phyloP scores from a whole-genome alignment of 306 rosid genomes.

The Quercus bicolor region DNA sequence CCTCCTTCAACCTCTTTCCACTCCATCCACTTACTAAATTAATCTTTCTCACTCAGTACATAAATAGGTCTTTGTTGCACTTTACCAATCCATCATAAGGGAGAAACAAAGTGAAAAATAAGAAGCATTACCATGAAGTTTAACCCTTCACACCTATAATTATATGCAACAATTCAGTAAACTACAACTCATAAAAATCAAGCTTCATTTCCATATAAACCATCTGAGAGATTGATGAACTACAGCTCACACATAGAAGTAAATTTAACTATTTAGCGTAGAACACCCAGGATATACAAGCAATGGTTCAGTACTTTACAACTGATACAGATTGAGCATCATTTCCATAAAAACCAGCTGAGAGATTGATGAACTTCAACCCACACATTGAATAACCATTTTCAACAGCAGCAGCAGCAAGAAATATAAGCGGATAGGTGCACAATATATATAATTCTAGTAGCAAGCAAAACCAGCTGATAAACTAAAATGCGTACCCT shows the following conservation, averaged over 20 bases:
- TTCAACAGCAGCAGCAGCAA: neutral
- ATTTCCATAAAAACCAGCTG: neutral
- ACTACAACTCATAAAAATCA: too few relatives aligned
- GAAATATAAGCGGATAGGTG: neutral
- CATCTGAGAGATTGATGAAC: neutral
- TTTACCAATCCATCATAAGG: too few relatives aligned
- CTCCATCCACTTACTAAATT: too few relatives aligned
- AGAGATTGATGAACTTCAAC: neutral
- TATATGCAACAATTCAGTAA: too few relatives aligned
- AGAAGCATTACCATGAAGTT: too few relatives aligned
- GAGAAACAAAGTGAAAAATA: too few relatives aligned
- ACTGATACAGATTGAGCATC: neutral
- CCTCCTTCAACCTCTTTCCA: too few relatives aligned
- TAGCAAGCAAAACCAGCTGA: neutral
- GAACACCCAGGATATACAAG: neutral
- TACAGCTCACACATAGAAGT: neutral
- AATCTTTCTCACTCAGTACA: too few relatives aligned
- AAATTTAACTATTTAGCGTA: neutral
- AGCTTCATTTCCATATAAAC: too few relatives aligned
- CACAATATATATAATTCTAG: neutral
- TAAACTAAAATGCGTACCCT: neutral
- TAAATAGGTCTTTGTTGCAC: too few relatives aligned
- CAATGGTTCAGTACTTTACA: neutral
- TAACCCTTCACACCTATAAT: too few relatives aligned
- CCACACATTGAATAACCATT: neutral